Evolutionary conservation across 1,284 basidiomycete genomes (phyloP).

Genomic region (Cryptococcus jaspeensis): DNA sequence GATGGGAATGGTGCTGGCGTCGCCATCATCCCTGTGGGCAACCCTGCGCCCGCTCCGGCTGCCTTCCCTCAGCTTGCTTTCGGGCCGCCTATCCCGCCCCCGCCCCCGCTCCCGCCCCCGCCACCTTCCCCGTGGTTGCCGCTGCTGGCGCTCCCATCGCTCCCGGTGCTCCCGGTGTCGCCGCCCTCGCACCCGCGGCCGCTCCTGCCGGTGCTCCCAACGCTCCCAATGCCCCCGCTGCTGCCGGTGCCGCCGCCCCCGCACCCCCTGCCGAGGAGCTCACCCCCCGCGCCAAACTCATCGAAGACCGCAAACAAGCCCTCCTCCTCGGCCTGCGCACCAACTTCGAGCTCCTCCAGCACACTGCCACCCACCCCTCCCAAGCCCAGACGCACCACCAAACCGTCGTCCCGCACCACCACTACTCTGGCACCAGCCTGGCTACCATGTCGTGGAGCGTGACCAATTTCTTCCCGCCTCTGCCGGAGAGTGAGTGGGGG

Average conservation of each 20-base stretch:
- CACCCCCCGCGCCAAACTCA: constrained; percentile 6
- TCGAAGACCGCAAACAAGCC: constrained; percentile 4
- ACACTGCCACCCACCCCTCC: background rate
- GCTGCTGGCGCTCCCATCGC: too few relatives aligned
- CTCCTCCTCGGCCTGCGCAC: constrained; percentile 8
- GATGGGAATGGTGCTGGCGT: too few relatives aligned
- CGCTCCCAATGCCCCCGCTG: background rate
- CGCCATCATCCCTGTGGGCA: too few relatives aligned
- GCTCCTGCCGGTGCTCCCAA: background rate
- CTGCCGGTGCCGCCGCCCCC: background rate
- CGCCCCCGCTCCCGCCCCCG: too few relatives aligned
- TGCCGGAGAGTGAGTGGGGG: background rate
- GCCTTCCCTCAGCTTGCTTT: too few relatives aligned
- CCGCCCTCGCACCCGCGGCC: too few relatives aligned
- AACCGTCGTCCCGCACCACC: background rate
- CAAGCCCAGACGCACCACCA: background rate
- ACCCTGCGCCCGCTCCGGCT: too few relatives aligned
- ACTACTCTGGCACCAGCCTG: background rate
- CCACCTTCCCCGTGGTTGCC: too few relatives aligned
- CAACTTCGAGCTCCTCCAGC: background rate
- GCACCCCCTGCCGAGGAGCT: background rate
- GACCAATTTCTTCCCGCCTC: constrained; percentile 2
- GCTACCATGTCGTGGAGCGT: background rate
- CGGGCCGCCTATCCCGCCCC: too few relatives aligned
- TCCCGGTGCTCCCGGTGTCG: too few relatives aligned